Evolutionary conservation across 73 alveolate genomes (phyloP).

Genomic region (Paramecium caudatum): DNA sequence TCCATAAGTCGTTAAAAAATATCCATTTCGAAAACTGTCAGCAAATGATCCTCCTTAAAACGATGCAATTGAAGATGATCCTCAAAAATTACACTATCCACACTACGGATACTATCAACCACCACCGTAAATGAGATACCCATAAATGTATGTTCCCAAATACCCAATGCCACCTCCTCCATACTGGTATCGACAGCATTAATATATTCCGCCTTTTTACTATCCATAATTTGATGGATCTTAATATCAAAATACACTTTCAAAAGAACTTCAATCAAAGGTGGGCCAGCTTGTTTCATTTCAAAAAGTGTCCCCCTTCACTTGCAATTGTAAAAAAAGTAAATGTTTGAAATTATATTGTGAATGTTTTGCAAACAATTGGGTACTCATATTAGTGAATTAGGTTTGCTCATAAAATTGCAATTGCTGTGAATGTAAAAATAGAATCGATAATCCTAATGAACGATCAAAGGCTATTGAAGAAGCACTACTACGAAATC

Average conservation of each 20-base stretch:
- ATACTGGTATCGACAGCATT: slow-evolving; percentile 4
- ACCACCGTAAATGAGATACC: not conserved
- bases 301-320: slow-evolving; percentile 34
- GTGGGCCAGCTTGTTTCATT: not conserved
- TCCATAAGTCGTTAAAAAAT: too few relatives aligned
- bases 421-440: slow-evolving; percentile 8
- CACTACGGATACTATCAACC: not conserved
- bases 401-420: slow-evolving; percentile 1
- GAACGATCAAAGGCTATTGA: slow-evolving; percentile 71
- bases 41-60: not conserved
- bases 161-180: not conserved
- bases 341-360: slow-evolving; percentile 75
- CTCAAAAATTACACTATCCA: not conserved
- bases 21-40: not conserved
- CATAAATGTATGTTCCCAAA: not conserved
- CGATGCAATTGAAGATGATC: slow-evolving; percentile 20
- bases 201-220: slow-evolving; percentile 27
- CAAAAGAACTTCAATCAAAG: too few relatives aligned
- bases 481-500: slow-evolving; percentile 70
- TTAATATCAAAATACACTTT: too few relatives aligned
- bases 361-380: slow-evolving; percentile 74
- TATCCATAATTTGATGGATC: slow-evolving; percentile 28
- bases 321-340: slow-evolving; percentile 66
- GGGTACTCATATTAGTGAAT: not conserved
- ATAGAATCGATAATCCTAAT: slow-evolving; percentile 70